Evolutionary conservation across 1,139 yeast species (phyloP).

Genomic region (Yamadazyma triangularis): DNA sequence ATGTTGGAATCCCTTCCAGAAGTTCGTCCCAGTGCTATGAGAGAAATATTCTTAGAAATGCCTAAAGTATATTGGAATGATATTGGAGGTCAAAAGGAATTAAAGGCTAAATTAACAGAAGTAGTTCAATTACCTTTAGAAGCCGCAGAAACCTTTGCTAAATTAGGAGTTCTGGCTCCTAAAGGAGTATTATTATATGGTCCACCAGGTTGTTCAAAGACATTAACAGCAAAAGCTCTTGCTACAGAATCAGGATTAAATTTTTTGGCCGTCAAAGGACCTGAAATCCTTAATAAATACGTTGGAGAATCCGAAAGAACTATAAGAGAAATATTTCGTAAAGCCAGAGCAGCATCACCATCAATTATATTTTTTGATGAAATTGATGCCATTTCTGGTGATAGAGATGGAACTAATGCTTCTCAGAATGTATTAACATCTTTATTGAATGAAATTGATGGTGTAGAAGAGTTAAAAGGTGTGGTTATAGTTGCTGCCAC

Average conservation of each 20-base stretch:
- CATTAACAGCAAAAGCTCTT: conserved; percentile 87
- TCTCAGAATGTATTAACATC: conserved; percentile 86
- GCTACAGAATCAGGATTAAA: conserved; percentile 94
- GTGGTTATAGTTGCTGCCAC: conserved; percentile 95
- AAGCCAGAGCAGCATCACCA: conserved; percentile 92
- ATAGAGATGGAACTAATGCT: conserved; percentile 66
- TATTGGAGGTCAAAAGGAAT: conserved; percentile 88
- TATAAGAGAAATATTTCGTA: conserved; percentile 81
- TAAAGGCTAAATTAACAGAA: conserved; percentile 76
- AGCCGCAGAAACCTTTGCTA: conserved; percentile 70
- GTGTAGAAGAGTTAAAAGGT: conserved; percentile 89
- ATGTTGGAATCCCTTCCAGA: conserved; percentile 66
- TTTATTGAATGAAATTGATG: conserved; percentile 88
- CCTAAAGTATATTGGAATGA: conserved; percentile 93
- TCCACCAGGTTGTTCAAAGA: conserved; percentile 96
- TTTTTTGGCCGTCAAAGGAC: conserved; percentile 92
- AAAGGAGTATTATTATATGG: conserved; percentile 89
- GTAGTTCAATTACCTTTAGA: conserved; percentile 90
- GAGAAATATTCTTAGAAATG: conserved; percentile 89
- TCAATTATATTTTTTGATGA: conserved; percentile 92
- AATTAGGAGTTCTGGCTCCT: conserved; percentile 84
- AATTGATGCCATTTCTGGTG: conserved; percentile 84
- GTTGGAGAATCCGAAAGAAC: conserved; percentile 94
- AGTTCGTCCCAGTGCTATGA: conserved; percentile 93
- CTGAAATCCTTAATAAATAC: conserved; percentile 88